phyloP scores from a whole-genome alignment of 2,329 filamentous ascomycete genomes.

The Calycina marina region DNA sequence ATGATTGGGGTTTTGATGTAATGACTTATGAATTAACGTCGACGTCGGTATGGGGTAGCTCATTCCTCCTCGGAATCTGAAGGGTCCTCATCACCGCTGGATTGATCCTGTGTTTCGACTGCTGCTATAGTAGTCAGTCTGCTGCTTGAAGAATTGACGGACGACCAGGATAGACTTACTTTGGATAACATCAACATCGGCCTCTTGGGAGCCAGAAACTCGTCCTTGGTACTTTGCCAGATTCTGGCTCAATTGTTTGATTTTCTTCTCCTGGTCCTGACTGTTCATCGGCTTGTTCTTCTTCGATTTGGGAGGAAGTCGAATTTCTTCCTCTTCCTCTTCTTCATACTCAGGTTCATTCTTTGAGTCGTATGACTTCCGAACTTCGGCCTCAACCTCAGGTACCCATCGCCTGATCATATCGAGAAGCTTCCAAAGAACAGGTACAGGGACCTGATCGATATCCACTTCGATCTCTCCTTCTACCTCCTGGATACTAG shows the following conservation, averaged over 20 bases:
- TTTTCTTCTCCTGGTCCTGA: constrained; percentile 52
- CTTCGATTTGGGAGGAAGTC: constrained; percentile 29
- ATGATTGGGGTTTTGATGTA: no score
- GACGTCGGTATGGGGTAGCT: no score
- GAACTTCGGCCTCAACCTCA: constrained; percentile 25
- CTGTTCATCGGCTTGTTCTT: constrained; percentile 66
- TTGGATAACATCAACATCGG: constrained; percentile 22
- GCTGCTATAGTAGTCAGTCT: constrained; percentile 11
- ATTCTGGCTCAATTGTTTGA: constrained; percentile 46
- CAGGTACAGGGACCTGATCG: constrained; percentile 38
- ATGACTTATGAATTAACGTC: no score
- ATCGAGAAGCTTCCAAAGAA: constrained; percentile 38
- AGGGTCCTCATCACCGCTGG: constrained; percentile 37
- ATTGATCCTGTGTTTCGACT: constrained; percentile 26
- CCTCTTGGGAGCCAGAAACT: constrained; percentile 25
- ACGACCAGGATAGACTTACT: constrained; percentile 15
- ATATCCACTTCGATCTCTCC: constrained; percentile 46
- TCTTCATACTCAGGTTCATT: constrained; percentile 11
- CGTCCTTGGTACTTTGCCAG: constrained; percentile 30
- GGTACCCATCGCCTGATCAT: constrained; percentile 35
- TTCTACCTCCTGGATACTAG: constrained; percentile 25
- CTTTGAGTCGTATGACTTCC: constrained; percentile 13
- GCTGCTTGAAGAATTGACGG: no score
- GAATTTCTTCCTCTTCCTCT: constrained; percentile 19
- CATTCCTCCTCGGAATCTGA: constrained; percentile 34